Evolutionary conservation across 2,329 filamentous ascomycete genomes (phyloP), one percentile per base, ranked within the genome.

Genomic region (Dothideomycetes sp.): DNA sequence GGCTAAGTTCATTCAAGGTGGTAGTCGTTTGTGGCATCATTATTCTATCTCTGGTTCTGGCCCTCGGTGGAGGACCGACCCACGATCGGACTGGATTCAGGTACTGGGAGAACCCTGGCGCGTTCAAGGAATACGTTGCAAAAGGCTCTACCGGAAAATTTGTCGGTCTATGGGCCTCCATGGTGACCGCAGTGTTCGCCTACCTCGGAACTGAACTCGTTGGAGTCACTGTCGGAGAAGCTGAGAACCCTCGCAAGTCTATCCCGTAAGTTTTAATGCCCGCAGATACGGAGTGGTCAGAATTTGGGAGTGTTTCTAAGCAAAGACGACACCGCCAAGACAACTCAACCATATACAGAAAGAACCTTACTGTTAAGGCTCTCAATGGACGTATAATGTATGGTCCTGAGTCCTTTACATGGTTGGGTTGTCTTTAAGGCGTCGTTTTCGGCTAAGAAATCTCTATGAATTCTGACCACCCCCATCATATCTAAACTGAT

Each of bases 151-250:
- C 51, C 4, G 65, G 65, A 17, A 60, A 59, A 22, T 69, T 69
- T 47, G 58, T 62, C 33, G 67, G 62, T 15, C 62, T 70, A 51
- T 61, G 58, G 56, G 51, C 53, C 13, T 47, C 40, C 29, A 76
- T 87, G 64, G 77, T 85, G 50, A 84, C 78, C 17, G 82, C 83
- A 1, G 82, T 82, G 3, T 88, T 88, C 51, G 83, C 84, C 43
- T 88, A 84, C 56, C 71, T 87, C 4, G 82, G 82, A 45, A 83
- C 82, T 3, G 82, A 87, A 55, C 67, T 86, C 30, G 79, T 86
- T 36, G 82, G 82, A 63, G 80, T 87, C 11, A 87, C 82, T 0
- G 81, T 85, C 23, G 82, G 80, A 39, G 82, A 87, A 61, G 82
- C 82, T 0, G 80, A 86, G 63, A 87, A 87, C 63, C 84, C 84